Evolutionary conservation across 768 basidiomycete genomes (phyloP).

Genomic region (Rhizopogon roseolus): DNA sequence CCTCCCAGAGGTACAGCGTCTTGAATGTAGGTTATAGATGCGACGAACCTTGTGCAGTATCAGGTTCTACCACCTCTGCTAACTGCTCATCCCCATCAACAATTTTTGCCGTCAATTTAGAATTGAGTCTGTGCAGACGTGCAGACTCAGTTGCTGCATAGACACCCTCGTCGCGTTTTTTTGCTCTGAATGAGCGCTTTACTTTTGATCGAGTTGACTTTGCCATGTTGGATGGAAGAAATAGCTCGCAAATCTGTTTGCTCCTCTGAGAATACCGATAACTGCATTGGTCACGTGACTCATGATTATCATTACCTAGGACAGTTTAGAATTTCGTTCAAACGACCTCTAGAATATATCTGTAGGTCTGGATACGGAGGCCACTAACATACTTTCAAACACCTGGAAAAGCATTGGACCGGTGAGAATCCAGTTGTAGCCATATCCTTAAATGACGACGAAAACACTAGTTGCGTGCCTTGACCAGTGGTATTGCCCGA

Average conservation of each 20-base stretch:
- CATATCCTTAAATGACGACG: no score
- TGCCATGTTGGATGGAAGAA: slow-evolving; percentile 46
- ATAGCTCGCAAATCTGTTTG: background rate
- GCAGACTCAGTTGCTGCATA: slow-evolving; percentile 78
- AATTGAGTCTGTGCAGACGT: slow-evolving; percentile 65
- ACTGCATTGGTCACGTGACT: no score
- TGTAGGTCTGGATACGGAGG: no score
- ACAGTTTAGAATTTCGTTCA: no score
- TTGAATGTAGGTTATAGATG: slow-evolving; percentile 13
- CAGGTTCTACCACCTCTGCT: slow-evolving; percentile 21
- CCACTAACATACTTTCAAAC: no score
- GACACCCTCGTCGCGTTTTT: slow-evolving; percentile 70
- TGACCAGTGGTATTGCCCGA: no score
- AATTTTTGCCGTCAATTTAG: slow-evolving; percentile 52
- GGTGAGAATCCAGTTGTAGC: no score
- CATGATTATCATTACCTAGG: no score
- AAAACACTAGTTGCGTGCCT: no score
- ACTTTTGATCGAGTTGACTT: slow-evolving; percentile 81
- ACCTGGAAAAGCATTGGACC: no score
- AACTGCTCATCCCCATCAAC: slow-evolving; percentile 28
- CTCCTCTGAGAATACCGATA: no score
- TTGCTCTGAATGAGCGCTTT: slow-evolving; percentile 72
- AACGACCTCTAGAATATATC: no score
- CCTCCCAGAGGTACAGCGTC: background rate
- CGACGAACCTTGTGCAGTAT: slow-evolving; percentile 55